phyloP scores from a whole-genome alignment of 2,329 filamentous ascomycete genomes.

The Pyricularia sp. region DNA sequence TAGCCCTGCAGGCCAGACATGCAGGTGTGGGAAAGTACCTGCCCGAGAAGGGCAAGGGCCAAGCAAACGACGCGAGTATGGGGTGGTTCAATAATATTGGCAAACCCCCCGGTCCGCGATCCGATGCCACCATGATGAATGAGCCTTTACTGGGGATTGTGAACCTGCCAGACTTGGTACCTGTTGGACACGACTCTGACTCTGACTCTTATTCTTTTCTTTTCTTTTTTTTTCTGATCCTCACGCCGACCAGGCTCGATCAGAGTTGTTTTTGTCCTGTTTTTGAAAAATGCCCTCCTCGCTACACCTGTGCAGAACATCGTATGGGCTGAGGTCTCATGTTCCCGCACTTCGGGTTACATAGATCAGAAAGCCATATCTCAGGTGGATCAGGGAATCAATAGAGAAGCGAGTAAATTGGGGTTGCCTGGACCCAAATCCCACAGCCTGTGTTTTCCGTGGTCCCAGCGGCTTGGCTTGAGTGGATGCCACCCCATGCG shows the following conservation, averaged over 20 bases:
- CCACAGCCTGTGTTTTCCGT: background rate
- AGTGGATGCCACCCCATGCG: background rate
- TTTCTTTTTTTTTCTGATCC: background rate
- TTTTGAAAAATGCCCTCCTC: background rate
- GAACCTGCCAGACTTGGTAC: background rate
- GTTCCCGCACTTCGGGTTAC: background rate
- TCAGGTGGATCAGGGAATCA: background rate
- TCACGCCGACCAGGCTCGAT: background rate
- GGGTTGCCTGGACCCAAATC: background rate
- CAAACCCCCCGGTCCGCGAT: background rate
- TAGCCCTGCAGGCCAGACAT: background rate
- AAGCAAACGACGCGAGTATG: background rate
- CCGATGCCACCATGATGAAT: background rate
- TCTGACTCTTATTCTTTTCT: background rate
- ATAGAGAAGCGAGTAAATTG: background rate
- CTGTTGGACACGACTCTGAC: background rate
- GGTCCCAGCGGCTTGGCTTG: background rate
- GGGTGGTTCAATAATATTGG: background rate
- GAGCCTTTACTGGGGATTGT: background rate
- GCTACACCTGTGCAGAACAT: background rate
- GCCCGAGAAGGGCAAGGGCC: conserved; percentile 3
- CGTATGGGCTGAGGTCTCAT: background rate
- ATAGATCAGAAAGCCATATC: background rate
- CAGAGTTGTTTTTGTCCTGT: background rate
- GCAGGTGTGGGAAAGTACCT: conserved; percentile 2